Evolutionary conservation across 2,329 filamentous ascomycete species (phyloP).

Genomic region (Clonostachys chloroleuca): DNA sequence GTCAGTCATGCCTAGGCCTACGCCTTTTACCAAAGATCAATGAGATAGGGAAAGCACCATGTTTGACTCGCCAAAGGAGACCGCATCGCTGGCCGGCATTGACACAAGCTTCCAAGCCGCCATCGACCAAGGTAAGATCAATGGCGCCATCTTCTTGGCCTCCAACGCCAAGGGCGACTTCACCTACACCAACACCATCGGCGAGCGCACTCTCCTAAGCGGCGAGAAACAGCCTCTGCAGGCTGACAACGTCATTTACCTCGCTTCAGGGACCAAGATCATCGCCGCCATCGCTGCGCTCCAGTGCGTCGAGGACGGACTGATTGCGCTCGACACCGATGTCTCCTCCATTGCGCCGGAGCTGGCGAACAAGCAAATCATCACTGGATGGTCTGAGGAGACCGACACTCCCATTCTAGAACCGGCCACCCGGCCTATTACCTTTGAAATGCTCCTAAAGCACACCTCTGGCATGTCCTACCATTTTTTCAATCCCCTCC

Average conservation of each 20-base stretch:
- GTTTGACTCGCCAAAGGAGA: too few relatives aligned
- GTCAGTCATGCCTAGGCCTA: too few relatives aligned
- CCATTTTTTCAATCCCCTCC: conserved; percentile 28
- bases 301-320: conserved; percentile 49
- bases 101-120: conserved; percentile 29
- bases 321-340: conserved; percentile 39
- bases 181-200: conserved; percentile 29
- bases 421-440: conserved; percentile 30
- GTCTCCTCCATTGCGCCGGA: conserved; percentile 39
- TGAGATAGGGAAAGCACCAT: too few relatives aligned
- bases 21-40: too few relatives aligned
- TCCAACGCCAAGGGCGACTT: conserved; percentile 30
- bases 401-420: conserved; percentile 29
- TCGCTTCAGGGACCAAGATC: conserved; percentile 36
- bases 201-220: conserved; percentile 30
- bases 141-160: conserved; percentile 35
- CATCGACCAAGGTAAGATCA: conserved; percentile 35
- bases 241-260: conserved; percentile 25
- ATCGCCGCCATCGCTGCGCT: conserved; percentile 46
- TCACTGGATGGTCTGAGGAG: conserved; percentile 38
- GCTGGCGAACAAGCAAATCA: conserved; percentile 37
- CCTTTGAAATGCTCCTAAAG: conserved; percentile 43
- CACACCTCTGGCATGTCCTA: conserved; percentile 46
- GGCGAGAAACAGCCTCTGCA: conserved; percentile 29
- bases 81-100: conserved; percentile 14